Conservation (phyloP, 768 basidiomycete genomes). For the Cystoderma amianthinum region DNA sequence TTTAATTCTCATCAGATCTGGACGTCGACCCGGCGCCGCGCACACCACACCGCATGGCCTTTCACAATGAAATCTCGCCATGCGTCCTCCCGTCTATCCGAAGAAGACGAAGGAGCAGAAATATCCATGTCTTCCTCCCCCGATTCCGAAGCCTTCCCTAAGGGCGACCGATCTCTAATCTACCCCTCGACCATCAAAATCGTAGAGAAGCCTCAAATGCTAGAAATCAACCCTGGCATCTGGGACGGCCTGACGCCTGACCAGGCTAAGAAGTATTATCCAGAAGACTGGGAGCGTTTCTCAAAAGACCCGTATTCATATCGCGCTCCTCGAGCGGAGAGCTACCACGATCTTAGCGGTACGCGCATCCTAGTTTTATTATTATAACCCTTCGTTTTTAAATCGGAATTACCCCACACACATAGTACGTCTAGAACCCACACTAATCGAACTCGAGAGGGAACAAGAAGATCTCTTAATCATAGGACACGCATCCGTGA, state of each 20-base stretch:
- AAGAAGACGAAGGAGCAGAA: too few relatives aligned
- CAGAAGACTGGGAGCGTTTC: constrained; percentile 92
- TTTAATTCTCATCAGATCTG: constrained; percentile 59
- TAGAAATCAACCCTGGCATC: constrained; percentile 95
- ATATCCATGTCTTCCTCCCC: too few relatives aligned
- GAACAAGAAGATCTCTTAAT: constrained; percentile 93
- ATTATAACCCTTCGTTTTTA: too few relatives aligned
- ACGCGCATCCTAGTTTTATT: constrained; percentile 2
- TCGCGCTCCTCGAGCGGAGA: constrained; percentile 89
- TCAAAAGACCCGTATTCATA: constrained; percentile 90
- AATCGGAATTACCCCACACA: too few relatives aligned
- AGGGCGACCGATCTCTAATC: background rate
- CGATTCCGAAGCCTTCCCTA: too few relatives aligned
- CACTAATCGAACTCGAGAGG: constrained; percentile 89
- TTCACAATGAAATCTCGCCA: constrained; percentile 38
- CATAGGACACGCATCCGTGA: constrained; percentile 95
- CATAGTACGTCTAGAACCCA: constrained; percentile 92
- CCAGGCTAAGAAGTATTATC: constrained; percentile 84
- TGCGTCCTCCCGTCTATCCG: too few relatives aligned
- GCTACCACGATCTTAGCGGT: constrained; percentile 94
- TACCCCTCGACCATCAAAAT: constrained; percentile 61
- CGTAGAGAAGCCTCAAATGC: constrained; percentile 93
- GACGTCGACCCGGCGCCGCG: constrained; percentile 91
- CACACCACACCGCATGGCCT: constrained; percentile 96
- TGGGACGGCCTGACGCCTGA: constrained; percentile 95